phyloP scores from a whole-genome alignment of 2,329 filamentous ascomycete species.

The Remersonia thermophila region DNA sequence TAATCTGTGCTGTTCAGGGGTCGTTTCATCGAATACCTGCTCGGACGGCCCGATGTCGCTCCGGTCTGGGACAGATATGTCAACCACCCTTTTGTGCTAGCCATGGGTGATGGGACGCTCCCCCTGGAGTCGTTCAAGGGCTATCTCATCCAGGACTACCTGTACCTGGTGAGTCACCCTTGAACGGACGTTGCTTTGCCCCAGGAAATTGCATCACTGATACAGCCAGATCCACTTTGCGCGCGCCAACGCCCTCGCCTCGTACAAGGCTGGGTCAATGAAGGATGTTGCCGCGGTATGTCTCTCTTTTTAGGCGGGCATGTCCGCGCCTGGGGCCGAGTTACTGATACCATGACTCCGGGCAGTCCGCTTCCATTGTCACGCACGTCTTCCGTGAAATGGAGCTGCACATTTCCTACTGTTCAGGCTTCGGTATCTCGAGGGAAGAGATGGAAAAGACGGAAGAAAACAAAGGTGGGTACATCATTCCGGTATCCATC shows the following conservation, averaged over 20 bases:
- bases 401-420: conserved; percentile 70
- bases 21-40: conserved; percentile 70
- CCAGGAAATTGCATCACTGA: background rate
- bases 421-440: conserved; percentile 65
- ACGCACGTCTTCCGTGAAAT: conserved; percentile 69
- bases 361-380: conserved; percentile 44
- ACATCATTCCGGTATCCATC: background rate
- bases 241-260: conserved; percentile 70
- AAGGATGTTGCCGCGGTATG: conserved; percentile 58
- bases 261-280: conserved; percentile 70
- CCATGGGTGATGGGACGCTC: conserved; percentile 62
- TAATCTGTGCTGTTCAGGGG: conserved; percentile 35
- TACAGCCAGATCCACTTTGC: conserved; percentile 71
- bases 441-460: conserved; percentile 58
- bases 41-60: conserved; percentile 63
- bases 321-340: too few relatives aligned
- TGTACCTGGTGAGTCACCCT: conserved; percentile 58
- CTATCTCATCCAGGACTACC: conserved; percentile 85
- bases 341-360: background rate
- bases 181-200: background rate
- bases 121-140: conserved; percentile 69
- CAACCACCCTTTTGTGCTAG: conserved; percentile 70
- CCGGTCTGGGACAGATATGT: conserved; percentile 63
- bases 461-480: conserved; percentile 59
- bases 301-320: too few relatives aligned